phyloP scores from a whole-genome alignment of 2,329 filamentous ascomycete species.

The Aspergillus sp. region DNA sequence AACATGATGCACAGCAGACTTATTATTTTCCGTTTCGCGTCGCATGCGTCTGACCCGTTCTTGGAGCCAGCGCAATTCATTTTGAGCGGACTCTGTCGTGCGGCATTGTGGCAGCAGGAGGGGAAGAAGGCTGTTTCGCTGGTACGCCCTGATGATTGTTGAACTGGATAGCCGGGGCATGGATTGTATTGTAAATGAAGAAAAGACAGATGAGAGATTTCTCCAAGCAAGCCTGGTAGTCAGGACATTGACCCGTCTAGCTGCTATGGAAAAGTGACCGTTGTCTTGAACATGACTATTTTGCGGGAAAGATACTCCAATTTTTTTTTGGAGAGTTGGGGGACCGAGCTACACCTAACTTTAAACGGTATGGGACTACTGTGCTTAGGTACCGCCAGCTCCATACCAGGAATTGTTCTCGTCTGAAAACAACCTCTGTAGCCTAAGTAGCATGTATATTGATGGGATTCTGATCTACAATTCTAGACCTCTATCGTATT shows the following conservation, averaged over 20 bases:
- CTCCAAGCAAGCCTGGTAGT: not conserved
- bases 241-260: not conserved
- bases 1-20: not conserved
- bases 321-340: too few relatives aligned
- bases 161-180: conserved; percentile 40
- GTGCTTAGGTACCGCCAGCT: too few relatives aligned
- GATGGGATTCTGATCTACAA: too few relatives aligned
- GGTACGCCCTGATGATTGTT: conserved; percentile 35
- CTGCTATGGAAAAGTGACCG: too few relatives aligned
- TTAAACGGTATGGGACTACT: too few relatives aligned
- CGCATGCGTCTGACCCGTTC: conserved; percentile 29
- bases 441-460: too few relatives aligned
- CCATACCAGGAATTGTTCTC: too few relatives aligned
- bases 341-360: too few relatives aligned
- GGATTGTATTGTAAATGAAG: not conserved
- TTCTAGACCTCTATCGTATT: too few relatives aligned
- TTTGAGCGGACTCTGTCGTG: conserved; percentile 41
- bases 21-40: not conserved
- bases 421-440: too few relatives aligned
- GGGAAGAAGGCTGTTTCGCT: conserved; percentile 36
- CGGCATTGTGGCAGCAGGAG: conserved; percentile 45
- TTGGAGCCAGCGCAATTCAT: conserved; percentile 47
- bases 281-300: too few relatives aligned
- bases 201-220: not conserved
- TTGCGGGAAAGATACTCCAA: too few relatives aligned